phyloP scores from a whole-genome alignment of 495 filamentous ascomycete species.

The Penicillium lividum region DNA sequence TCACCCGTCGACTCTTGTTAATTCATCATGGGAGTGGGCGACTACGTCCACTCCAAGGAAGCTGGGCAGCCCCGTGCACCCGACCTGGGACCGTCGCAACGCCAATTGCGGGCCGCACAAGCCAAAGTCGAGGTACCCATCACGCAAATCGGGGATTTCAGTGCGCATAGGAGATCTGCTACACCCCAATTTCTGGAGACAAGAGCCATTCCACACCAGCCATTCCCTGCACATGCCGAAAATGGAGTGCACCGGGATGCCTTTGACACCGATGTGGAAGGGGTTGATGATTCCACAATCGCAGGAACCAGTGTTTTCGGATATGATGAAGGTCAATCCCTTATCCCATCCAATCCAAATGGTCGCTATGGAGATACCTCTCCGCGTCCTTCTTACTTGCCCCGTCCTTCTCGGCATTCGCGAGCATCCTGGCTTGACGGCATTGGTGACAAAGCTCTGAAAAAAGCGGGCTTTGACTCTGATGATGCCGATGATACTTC shows the following conservation, averaged over 20 bases:
- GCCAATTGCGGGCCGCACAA: constrained; percentile 40
- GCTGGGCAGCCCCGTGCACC: constrained; percentile 35
- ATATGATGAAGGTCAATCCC: constrained; percentile 36
- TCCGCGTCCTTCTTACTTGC: constrained; percentile 30
- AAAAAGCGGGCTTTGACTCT: constrained; percentile 38
- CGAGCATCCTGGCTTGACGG: constrained; percentile 41
- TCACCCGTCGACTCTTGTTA: neutral
- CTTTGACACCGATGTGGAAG: constrained; percentile 51
- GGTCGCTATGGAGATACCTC: constrained; percentile 21
- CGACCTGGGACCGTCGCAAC: constrained; percentile 29
- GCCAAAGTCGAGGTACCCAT: constrained; percentile 37
- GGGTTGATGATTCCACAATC: constrained; percentile 49
- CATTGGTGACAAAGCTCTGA: constrained; percentile 39
- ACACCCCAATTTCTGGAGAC: constrained; percentile 24
- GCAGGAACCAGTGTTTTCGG: constrained; percentile 43
- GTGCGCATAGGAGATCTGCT: constrained; percentile 18
- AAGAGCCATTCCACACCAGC: constrained; percentile 13
- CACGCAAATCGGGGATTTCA: constrained; percentile 24
- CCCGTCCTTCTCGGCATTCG: constrained; percentile 26
- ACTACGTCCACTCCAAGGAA: constrained; percentile 47
- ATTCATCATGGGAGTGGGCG: constrained; percentile 45
- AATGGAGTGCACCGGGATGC: constrained; percentile 32
- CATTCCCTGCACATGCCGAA: constrained; percentile 12
- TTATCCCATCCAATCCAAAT: constrained; percentile 23
- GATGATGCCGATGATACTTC: constrained; percentile 36